Evolutionary conservation across 2,329 filamentous ascomycete species (phyloP), one percentile per base, ranked within the genome.

Genomic region (Paecilomyces formosus): DNA sequence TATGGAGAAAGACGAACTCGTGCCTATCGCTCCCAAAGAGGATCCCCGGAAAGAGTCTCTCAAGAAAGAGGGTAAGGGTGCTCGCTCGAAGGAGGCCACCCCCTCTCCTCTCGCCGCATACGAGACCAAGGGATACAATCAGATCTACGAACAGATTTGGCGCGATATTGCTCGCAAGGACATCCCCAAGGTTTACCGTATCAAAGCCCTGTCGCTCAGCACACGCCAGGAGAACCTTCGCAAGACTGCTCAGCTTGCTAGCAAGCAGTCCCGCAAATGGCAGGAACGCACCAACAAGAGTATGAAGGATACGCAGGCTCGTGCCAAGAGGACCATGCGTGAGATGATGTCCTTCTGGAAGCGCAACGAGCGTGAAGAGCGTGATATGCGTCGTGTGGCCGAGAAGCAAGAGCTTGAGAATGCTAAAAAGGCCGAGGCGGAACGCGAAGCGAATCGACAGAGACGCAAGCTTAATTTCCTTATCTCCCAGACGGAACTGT

Each of bases 281-380:
- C 95, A 99, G 74, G 85, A 95, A 61, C 89, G 92, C 50, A 99
- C 94, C 57, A 99, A 99, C 80, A 97, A 99, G 82, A 95, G 92
- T 70, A 94, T 90, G 73, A 99, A 99, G 75, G 94, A 99, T 74
- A 89, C 96, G 3, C 94, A 97, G 72, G 94, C 94, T 50, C 87
- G 94, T 54, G 94, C 94, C 59, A 99, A 99, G 81, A 89, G 94
- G 65, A 93, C 93, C 60, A 99, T 99, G 94, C 87, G 94, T 72
- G 94, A 99, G 77, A 99, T 99, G 94, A 94, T 97, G 84, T 87
- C 90, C 59, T 99, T 97, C 82, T 99, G 94, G 94, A 97, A 97
- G 78, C 88, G 93, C 58, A 99, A 99, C 73, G 94, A 99, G 75
- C 89, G 93, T 56, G 94, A 99, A 72, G 94, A 99, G 73, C 90